Base-by-base conservation (phyloP, 805 yeast species). In the Candida oleophila region DNA sequence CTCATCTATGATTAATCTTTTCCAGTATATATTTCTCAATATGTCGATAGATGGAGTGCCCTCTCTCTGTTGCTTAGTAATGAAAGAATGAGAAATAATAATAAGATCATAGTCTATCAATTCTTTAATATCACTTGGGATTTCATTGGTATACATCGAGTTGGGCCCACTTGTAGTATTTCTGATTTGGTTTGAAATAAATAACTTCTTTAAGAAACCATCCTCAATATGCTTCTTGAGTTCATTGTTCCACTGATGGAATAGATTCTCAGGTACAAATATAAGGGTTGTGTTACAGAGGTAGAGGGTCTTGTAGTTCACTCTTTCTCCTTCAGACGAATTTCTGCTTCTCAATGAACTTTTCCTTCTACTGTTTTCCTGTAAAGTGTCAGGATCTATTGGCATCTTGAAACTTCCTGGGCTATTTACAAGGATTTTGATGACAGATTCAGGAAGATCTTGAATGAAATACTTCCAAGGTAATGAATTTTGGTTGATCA, bases 1-100 rank as follows among this genome's bases (percentile, higher is more conserved):
- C 60, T 85, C 91, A 59, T 85, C 91, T n/a, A 85, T 79, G 15
- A 85, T 82, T 25, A 85, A 64, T 19, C 90, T 57, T 56, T 85
- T 85, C 89, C 90, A 85, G 52, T 75, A 80, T 1, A 83, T 60
- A 11, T 60, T 54, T 33, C 63, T 58, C 9, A 85, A 55, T 11
- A 41, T 11, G 3, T 18, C 22, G 9, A 7, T 33, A 12, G 39
- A n/a, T 1, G 74, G 64, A 2, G 71, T 70, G 3, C 64, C 62
- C 2, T 43, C 49, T 9, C 43, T 34, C 25, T 55, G 30, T 43
- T 78, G 78, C 22, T 59, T 61, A 0, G 81, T 64, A 54, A 82
- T 74, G 4, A 73, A 63, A 0, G 78, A 69, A 12, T 66, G 62
- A 0, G 87, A 68, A 39, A 83, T 64, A 15, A 85, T 47, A 1